Base-by-base conservation (phyloP, 1,139 yeast genomes). In the Casaregolazyma lundiana region DNA sequence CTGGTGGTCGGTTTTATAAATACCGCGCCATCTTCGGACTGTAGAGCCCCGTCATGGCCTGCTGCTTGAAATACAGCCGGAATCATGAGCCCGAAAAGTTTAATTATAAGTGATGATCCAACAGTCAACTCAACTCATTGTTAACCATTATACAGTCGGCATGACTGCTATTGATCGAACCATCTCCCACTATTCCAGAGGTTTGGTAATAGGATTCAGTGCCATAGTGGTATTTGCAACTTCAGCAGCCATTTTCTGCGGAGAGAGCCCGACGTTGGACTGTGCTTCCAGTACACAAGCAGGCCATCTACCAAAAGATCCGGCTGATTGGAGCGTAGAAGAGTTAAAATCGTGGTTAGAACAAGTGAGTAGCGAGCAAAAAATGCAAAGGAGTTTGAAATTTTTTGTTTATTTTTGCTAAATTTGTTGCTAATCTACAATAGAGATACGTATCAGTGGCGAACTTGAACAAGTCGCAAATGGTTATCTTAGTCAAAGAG, bases 11-110 rank as follows among this genome's bases (percentile, higher is more conserved):
- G 80, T 64, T 92, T 92, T 49, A 86, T 78, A 57, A 89, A 84
- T 19, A 90, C 66, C 8, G 77, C 66, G 1, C 90, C 95, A 22
- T 74, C 75, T 3, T 63, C 68, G 36, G 81, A 79, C 19, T 77
- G 77, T 52, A 88, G 59, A 9, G 84, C 77, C 0, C 96, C 97
- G 13, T 75, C 84, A 60, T 92, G 98, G 8, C 98, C 98, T 0
- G 97, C 98, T 2, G 95, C 97, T 61, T 76, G 76, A 15, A 66
- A 44, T 2, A 61, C 62, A 9, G 45, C 43, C 6, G 38, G 29
- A 9, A 41, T 36, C 39, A 26, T 29, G 9, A 26, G 22, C 6
- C 16, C n/a, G n/a, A n/a, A n/a, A n/a, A n/a, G n/a, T n/a, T n/a
- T n/a, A n/a, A n/a, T n/a, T n/a, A n/a, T n/a, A n/a, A n/a, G n/a